Percentiles rank a stretch among this genome's conserved stretches.
phyloP scores from a whole-genome alignment of 108 stramenopile species.

The Stephanodiscus minutulus region DNA sequence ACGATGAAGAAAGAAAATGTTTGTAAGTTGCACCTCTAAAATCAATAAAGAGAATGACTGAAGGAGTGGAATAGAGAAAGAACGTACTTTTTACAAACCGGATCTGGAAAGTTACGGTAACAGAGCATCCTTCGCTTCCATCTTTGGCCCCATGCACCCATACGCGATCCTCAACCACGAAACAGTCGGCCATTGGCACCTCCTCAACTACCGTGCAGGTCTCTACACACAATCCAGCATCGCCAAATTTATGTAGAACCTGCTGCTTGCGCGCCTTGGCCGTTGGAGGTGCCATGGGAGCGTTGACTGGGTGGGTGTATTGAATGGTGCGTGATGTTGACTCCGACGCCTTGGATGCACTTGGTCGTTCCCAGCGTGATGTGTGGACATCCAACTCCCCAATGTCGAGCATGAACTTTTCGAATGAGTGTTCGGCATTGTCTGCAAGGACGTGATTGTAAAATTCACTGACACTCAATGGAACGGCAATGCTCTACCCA shows the following conservation, averaged over 20 bases:
- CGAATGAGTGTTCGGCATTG: constrained; percentile 54
- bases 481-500: constrained; percentile 18
- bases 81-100: constrained; percentile 39
- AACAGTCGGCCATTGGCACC: constrained; percentile 90
- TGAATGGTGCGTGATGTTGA: constrained; percentile 53
- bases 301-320: constrained; percentile 81
- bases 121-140: constrained; percentile 30
- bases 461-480: constrained; percentile 59
- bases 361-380: constrained; percentile 51
- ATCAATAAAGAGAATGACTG: too few relatives aligned
- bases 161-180: constrained; percentile 76
- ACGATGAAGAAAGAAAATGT: neutral
- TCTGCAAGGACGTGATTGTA: constrained; percentile 56
- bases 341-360: neutral
- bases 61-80: too few relatives aligned
- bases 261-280: constrained; percentile 79
- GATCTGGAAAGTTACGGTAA: constrained; percentile 62
- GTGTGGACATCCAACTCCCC: constrained; percentile 59
- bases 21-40: neutral
- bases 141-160: constrained; percentile 50
- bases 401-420: constrained; percentile 51
- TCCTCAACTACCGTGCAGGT: constrained; percentile 74
- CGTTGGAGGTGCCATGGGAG: constrained; percentile 83
- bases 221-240: constrained; percentile 66
- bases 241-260: constrained; percentile 50